A percentile compares a stretch with the other conserved stretches of the same genome.
phyloP scores from a whole-genome alignment of 805 yeast species.

The Nakazawaea ernobii region DNA sequence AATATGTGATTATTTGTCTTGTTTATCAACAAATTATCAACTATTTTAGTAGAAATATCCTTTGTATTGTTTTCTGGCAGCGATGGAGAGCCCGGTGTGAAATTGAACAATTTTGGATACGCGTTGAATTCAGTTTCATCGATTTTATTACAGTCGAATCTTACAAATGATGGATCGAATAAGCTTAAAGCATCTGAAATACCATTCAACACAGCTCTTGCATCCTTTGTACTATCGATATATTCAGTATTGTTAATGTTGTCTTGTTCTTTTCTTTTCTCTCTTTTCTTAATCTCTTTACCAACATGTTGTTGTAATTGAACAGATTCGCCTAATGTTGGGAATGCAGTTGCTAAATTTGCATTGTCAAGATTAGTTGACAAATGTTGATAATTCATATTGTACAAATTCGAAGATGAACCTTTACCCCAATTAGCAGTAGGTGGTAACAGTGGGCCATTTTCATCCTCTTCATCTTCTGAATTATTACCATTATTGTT shows the following conservation, averaged over 20 bases:
- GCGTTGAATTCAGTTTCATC: not conserved
- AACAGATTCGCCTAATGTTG: constrained; percentile 43
- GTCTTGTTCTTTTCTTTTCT: constrained; percentile 3
- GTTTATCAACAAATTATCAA: constrained; percentile 7
- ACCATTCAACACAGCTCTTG: not conserved
- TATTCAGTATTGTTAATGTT: not conserved
- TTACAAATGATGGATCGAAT: constrained; percentile 7
- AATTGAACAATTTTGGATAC: constrained; percentile 7
- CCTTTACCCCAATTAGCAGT: constrained; percentile 63
- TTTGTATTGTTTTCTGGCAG: not conserved
- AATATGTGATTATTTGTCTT: constrained; percentile 7
- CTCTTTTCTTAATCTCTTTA: constrained; percentile 21
- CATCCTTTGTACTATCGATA: constrained; percentile 2
- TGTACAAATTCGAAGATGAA: constrained; percentile 12
- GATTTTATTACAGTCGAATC: not conserved
- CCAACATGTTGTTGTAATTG: constrained; percentile 22
- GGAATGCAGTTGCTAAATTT: constrained; percentile 42
- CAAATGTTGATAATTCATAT: constrained; percentile 4
- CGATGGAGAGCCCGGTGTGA: not conserved
- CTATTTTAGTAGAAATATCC: not conserved
- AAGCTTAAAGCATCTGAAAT: constrained; percentile 3
- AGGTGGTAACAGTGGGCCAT: constrained; percentile 47
- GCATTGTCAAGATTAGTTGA: constrained; percentile 24
- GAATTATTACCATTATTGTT: constrained; percentile 12
- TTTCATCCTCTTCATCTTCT: constrained; percentile 18